Conservation (phyloP, 352 stramenopile species). For the Pythium dissotocum region DNA sequence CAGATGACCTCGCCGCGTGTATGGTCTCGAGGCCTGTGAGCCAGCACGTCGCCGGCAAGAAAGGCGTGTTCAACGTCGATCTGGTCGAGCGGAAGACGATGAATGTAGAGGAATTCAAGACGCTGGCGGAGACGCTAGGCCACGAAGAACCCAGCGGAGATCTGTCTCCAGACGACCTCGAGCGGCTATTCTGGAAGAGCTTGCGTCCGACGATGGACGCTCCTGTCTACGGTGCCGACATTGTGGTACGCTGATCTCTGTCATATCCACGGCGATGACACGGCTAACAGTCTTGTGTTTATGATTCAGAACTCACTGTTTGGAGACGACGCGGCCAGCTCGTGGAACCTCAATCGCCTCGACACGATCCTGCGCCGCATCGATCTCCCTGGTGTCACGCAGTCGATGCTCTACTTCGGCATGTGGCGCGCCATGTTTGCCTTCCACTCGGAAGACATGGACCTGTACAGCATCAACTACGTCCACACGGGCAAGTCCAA, state of each 20-base stretch:
- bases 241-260: conserved; percentile 48
- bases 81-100: conserved; percentile 85
- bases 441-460: conserved; percentile 94
- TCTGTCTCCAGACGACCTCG: conserved; percentile 46
- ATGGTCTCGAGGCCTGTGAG: conserved; percentile 66
- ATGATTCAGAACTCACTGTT: conserved; percentile 76
- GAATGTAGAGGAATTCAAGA: conserved; percentile 60
- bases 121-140: conserved; percentile 36
- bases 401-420: conserved; percentile 93
- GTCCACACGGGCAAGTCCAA: conserved; percentile 92
- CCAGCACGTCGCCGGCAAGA: conserved; percentile 89
- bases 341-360: conserved; percentile 89
- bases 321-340: conserved; percentile 53
- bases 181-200: conserved; percentile 89
- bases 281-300: not conserved
- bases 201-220: conserved; percentile 85
- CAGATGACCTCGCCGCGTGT: conserved; percentile 42
- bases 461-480: conserved; percentile 95
- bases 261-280: not conserved
- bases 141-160: conserved; percentile 32
- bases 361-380: conserved; percentile 86
- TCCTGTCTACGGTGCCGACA: conserved; percentile 90
- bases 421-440: conserved; percentile 95
- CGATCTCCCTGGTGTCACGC: conserved; percentile 85
- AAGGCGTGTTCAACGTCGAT: conserved; percentile 90